Evolutionary conservation across 768 basidiomycete species (phyloP).

Genomic region (Candolleomyces efflorescens): DNA sequence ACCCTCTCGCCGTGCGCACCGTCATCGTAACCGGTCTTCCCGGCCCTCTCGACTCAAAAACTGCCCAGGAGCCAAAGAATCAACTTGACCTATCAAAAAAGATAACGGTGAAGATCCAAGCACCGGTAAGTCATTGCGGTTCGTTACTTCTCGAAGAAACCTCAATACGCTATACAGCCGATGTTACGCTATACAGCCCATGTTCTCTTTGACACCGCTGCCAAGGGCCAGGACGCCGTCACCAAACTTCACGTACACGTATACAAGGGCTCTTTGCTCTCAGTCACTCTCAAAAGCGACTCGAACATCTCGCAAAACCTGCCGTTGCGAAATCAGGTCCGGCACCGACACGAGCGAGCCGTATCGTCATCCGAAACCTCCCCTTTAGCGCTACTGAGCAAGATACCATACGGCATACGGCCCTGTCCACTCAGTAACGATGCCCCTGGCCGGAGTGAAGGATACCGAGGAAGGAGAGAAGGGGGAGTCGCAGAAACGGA

Average conservation of each 20-base stretch:
- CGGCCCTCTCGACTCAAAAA: constrained; percentile 53
- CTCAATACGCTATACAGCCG: no score
- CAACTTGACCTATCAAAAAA: constrained; percentile 61
- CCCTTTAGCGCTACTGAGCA: constrained; percentile 80
- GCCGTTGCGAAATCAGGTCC: constrained; percentile 17
- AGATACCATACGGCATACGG: constrained; percentile 81
- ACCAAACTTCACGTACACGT: constrained; percentile 87
- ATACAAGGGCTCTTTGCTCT: constrained; percentile 85
- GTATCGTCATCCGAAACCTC: constrained; percentile 89
- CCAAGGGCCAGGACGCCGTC: constrained; percentile 65
- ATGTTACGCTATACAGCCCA: no score
- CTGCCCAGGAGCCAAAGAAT: constrained; percentile 67
- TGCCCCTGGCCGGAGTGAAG: constrained; percentile 44
- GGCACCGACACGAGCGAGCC: constrained; percentile 64
- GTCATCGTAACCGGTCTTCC: constrained; percentile 76
- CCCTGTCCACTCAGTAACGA: constrained; percentile 79
- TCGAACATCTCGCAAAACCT: constrained; percentile 61
- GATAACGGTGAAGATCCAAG: constrained; percentile 42
- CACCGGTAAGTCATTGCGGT: no score
- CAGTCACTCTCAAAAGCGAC: constrained; percentile 82
- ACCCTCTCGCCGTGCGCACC: constrained; percentile 81
- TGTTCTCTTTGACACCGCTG: constrained; percentile 66
- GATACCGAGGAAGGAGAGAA: constrained; percentile 26
- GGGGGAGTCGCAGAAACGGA: constrained; percentile 23
- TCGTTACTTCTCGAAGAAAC: no score